Percentiles rank a stretch among this genome's conserved stretches.
phyloP scores from a whole-genome alignment of 1,284 basidiomycete genomes.

The Puccinia coronata region DNA sequence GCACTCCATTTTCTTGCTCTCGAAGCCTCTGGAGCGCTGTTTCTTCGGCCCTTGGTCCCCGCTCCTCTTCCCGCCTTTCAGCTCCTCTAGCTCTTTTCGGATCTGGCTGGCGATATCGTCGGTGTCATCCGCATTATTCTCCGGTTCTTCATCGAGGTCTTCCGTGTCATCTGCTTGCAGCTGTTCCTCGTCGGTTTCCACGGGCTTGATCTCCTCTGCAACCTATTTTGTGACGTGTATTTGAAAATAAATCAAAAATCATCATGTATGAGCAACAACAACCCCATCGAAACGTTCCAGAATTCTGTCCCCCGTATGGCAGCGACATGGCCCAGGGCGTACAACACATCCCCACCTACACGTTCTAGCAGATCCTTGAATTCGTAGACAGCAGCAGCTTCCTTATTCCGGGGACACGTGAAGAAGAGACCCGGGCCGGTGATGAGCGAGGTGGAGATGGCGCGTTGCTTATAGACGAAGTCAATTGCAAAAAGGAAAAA shows the following conservation, averaged over 20 bases:
- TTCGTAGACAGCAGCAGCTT: slow-evolving; percentile 1
- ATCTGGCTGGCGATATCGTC: slow-evolving; percentile 36
- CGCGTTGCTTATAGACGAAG: slow-evolving; percentile 21
- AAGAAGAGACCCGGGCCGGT: slow-evolving; percentile 39
- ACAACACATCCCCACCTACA: slow-evolving; percentile 27
- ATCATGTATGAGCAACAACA: too few species aligned
- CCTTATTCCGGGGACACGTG: slow-evolving; percentile 30
- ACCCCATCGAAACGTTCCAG: not conserved
- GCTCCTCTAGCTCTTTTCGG: slow-evolving; percentile 26
- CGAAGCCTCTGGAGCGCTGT: not conserved
- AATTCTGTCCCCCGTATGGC: too few species aligned
- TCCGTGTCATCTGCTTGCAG: not conserved
- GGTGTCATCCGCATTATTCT: not conserved
- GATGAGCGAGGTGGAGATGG: slow-evolving; percentile 8
- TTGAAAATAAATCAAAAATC: not conserved
- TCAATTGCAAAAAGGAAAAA: not conserved
- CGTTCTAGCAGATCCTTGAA: slow-evolving; percentile 33
- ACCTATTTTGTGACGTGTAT: slow-evolving; percentile 5
- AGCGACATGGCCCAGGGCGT: not conserved
- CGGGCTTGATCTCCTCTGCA: slow-evolving; percentile 27
- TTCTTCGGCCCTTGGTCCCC: not conserved
- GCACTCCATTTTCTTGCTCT: slow-evolving; percentile 29
- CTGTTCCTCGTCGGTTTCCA: not conserved
- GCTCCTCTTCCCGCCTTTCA: not conserved
- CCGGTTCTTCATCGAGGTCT: not conserved